These are phyloP conservation scores for Xylaria digitata DNA, from an alignment of 2,329 filamentous ascomycete species.

Conservation along the genomic window DNA sequence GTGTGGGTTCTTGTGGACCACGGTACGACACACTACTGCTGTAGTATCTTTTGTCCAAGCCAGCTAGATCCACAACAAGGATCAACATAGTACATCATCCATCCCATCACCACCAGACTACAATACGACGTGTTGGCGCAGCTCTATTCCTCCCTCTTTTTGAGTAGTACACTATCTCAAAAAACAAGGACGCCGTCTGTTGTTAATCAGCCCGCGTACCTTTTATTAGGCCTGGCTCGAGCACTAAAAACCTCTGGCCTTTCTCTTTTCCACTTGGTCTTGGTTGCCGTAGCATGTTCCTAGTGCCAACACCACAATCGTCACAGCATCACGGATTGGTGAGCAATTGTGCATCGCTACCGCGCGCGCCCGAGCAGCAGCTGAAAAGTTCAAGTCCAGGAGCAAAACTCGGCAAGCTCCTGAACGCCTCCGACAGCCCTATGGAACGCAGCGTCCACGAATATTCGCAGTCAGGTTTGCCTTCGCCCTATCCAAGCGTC, in stretches of 20 bases:
- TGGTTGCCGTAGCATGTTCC: constrained; percentile 51
- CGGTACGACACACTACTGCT: constrained; percentile 43
- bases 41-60: constrained; percentile 46
- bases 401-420: constrained; percentile 48
- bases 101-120: constrained; percentile 48
- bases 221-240: constrained; percentile 48
- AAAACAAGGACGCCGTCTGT: constrained; percentile 45
- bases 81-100: constrained; percentile 49
- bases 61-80: constrained; percentile 43
- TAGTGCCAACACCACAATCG: constrained; percentile 50
- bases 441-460: constrained; percentile 75
- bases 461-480: constrained; percentile 91
- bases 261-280: constrained; percentile 43
- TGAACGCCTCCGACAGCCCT: constrained; percentile 51
- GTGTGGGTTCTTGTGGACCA: constrained; percentile 42
- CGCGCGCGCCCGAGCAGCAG: constrained; percentile 44
- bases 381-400: constrained; percentile 48
- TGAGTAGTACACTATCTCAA: constrained; percentile 46
- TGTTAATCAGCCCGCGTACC: constrained; percentile 45
- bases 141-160: constrained; percentile 50
- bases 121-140: constrained; percentile 52
- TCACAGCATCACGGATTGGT: constrained; percentile 48
- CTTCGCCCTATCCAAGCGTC: constrained; percentile 74
- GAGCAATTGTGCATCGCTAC: constrained; percentile 48
- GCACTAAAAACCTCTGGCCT: constrained; percentile 50